Percentiles rank a stretch among this genome's conserved stretches.
Evolutionary conservation across 2,329 filamentous ascomycete genomes (phyloP).

Genomic region (Fusarium pseudoanthophilum): DNA sequence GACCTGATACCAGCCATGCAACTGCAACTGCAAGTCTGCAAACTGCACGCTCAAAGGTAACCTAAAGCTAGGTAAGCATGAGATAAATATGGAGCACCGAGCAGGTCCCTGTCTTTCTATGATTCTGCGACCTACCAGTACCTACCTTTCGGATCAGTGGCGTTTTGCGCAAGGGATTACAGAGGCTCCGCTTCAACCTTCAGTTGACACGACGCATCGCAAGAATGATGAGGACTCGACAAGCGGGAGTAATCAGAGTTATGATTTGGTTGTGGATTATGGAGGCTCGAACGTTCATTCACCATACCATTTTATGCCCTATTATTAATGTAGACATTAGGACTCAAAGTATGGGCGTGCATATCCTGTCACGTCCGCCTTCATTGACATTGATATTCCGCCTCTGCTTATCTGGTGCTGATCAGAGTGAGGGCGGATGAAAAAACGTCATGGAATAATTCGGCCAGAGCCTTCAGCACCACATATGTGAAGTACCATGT

Average conservation of each 20-base stretch:
- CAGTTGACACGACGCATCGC: conserved; percentile 23
- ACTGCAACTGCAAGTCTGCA: background rate
- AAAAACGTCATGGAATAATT: conserved; percentile 11
- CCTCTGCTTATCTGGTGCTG: conserved; percentile 8
- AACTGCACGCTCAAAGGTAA: background rate
- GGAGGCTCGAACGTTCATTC: background rate
- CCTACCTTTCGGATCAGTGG: conserved; percentile 36
- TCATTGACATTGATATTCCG: background rate
- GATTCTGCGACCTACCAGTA: background rate
- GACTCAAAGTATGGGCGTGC: background rate
- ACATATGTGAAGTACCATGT: background rate
- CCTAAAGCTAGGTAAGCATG: conserved; percentile 15
- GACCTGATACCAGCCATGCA: background rate
- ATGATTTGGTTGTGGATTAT: background rate
- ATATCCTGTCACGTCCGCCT: background rate
- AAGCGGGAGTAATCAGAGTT: conserved; percentile 3
- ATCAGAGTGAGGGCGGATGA: conserved; percentile 4
- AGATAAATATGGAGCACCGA: conserved; percentile 42
- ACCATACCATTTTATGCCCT: background rate
- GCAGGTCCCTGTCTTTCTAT: conserved; percentile 25
- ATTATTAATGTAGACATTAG: background rate
- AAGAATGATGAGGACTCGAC: conserved; percentile 7
- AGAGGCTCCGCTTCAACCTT: conserved; percentile 38
- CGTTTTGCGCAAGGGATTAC: conserved; percentile 42
- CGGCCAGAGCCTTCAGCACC: background rate